phyloP scores from a whole-genome alignment of 495 filamentous ascomycete species.

The Penicillium turbatum region DNA sequence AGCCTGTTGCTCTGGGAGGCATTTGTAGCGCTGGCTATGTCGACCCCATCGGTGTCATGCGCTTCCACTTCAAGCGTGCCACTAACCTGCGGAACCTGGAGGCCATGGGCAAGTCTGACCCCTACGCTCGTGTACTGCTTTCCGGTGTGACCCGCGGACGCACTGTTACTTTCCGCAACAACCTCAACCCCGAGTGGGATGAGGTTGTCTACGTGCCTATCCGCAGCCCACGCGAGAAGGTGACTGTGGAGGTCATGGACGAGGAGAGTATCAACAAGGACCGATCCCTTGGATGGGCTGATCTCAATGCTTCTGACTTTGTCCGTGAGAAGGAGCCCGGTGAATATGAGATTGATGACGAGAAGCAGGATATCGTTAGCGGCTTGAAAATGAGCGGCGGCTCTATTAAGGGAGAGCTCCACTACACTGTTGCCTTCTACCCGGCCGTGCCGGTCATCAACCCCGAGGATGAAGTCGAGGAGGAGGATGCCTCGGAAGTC shows the following conservation, averaged over 20 bases:
- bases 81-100: constrained; percentile 85
- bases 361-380: constrained; percentile 59
- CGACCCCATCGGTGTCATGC: constrained; percentile 89
- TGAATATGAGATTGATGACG: constrained; percentile 75
- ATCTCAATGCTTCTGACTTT: constrained; percentile 74
- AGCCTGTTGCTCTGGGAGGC: constrained; percentile 82
- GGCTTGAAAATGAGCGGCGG: constrained; percentile 63
- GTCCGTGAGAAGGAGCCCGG: constrained; percentile 72
- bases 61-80: constrained; percentile 84
- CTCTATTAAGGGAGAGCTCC: constrained; percentile 70
- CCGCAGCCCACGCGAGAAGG: constrained; percentile 76
- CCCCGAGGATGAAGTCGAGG: constrained; percentile 82
- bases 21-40: constrained; percentile 82
- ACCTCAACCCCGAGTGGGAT: constrained; percentile 93
- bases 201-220: constrained; percentile 93
- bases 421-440: constrained; percentile 85
- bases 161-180: constrained; percentile 94
- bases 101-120: constrained; percentile 93
- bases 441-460: constrained; percentile 82
- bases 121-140: constrained; percentile 82
- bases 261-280: constrained; percentile 85
- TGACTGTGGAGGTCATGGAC: constrained; percentile 94
- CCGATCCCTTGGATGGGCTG: constrained; percentile 73
- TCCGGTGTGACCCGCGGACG: constrained; percentile 85
- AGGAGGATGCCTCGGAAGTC: constrained; percentile 35